Evolutionary conservation across 257 asterid species (phyloP).

Genomic region (Penstemon newberryi): DNA sequence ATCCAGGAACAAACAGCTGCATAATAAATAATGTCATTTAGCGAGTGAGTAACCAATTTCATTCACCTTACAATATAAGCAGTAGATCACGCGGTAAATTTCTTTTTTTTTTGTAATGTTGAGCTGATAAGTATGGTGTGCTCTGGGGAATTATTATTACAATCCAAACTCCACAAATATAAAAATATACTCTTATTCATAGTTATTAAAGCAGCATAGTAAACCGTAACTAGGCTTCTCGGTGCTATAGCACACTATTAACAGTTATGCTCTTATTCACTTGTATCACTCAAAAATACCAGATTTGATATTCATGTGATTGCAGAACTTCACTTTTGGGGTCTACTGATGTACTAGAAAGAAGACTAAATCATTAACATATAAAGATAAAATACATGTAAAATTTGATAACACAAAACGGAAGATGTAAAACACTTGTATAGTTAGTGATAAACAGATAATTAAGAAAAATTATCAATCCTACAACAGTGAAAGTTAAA

Average conservation of each 20-base stretch:
- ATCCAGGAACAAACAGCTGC: slow-evolving; percentile 85
- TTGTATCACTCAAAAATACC: background rate
- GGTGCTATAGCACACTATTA: too few relatives aligned
- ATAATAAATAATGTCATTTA: slow-evolving; percentile 23
- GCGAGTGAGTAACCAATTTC: background rate
- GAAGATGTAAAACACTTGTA: background rate
- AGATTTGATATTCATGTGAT: background rate
- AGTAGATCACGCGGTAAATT: background rate
- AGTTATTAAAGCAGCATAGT: too few relatives aligned
- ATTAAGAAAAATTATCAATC: background rate
- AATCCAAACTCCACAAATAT: too few relatives aligned
- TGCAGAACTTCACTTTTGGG: slow-evolving; percentile 2
- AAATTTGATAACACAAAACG: background rate
- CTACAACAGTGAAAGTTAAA: too few relatives aligned
- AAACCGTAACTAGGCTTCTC: too few relatives aligned
- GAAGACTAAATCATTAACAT: background rate
- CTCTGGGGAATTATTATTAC: too few relatives aligned
- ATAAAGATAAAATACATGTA: background rate
- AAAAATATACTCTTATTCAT: too few relatives aligned
- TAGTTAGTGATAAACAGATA: background rate
- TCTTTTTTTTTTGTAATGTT: too few relatives aligned
- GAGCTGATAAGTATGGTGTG: too few relatives aligned
- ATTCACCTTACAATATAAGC: background rate
- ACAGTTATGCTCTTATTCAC: background rate
- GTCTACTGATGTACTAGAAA: slow-evolving; percentile 2